Evolutionary conservation across 371 early-diverging fungal genomes (phyloP).

Genomic region (Mortierella sp.): DNA sequence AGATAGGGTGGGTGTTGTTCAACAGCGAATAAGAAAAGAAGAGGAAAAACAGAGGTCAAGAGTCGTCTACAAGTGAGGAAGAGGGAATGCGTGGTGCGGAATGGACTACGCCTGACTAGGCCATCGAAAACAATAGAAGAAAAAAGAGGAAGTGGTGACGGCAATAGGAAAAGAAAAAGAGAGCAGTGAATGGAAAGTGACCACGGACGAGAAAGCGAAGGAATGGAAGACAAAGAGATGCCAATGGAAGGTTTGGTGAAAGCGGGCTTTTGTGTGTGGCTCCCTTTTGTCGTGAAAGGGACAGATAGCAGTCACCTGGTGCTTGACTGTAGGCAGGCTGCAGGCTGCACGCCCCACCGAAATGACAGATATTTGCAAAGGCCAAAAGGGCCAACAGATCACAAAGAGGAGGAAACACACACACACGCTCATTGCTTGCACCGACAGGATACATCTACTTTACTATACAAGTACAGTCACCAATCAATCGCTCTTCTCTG

Average conservation of each 20-base stretch:
- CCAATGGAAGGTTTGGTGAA: background rate
- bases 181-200: background rate
- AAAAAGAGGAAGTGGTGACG: background rate
- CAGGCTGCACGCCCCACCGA: too few relatives aligned
- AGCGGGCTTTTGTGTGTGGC: background rate
- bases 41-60: background rate
- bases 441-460: background rate
- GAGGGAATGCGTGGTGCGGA: background rate
- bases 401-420: background rate
- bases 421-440: background rate
- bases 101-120: slow-evolving; percentile 5
- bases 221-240: background rate
- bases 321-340: too few relatives aligned
- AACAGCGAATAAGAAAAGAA: background rate
- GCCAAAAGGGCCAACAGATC: background rate
- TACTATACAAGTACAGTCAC: background rate
- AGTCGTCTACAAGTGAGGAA: too few relatives aligned
- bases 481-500: slow-evolving; percentile 4
- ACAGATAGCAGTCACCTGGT: slow-evolving; percentile 1
- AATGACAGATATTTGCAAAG: too few relatives aligned
- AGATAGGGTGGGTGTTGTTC: background rate
- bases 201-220: background rate
- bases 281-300: background rate
- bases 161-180: too few relatives aligned
- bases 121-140: background rate